Conservation (phyloP, 495 filamentous ascomycete species). For the Xylaria longipes region DNA sequence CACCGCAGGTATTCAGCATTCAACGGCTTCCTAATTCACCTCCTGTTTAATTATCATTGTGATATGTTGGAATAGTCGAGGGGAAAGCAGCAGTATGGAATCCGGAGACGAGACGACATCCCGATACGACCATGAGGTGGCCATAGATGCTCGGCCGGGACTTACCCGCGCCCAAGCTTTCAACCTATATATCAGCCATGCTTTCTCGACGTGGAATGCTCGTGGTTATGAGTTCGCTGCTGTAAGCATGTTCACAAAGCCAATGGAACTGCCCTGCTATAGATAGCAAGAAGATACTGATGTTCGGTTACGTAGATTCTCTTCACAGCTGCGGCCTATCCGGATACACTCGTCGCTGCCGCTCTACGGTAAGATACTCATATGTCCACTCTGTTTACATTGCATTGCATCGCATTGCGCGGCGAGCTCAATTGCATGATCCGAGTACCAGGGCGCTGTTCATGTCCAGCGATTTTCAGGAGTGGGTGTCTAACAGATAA, state of each 20-base stretch:
- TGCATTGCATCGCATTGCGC: neutral
- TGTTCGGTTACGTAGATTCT: constrained; percentile 47
- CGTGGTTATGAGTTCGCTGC: constrained; percentile 48
- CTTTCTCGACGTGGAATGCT: constrained; percentile 46
- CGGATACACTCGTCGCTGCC: constrained; percentile 59
- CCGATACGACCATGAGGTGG: neutral
- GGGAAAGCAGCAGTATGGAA: neutral
- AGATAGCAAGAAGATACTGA: constrained; percentile 6
- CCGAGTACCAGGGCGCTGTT: constrained; percentile 31
- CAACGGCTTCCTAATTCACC: neutral
- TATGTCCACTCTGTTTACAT: constrained; percentile 20
- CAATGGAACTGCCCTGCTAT: neutral
- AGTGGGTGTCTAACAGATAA: constrained; percentile 2
- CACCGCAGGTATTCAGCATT: too few species aligned
- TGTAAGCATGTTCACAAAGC: constrained; percentile 30
- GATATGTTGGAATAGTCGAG: neutral
- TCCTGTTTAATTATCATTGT: neutral
- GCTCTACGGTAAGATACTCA: constrained; percentile 41
- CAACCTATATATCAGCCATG: constrained; percentile 61
- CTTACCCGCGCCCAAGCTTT: constrained; percentile 43
- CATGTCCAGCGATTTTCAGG: neutral
- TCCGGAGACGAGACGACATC: constrained; percentile 5
- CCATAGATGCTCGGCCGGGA: neutral
- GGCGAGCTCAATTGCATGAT: neutral
- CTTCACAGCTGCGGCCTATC: constrained; percentile 66